Percentiles rank a stretch among this genome's conserved stretches.
These are phyloP conservation scores for Tuber calosporum DNA, from an alignment of 495 filamentous ascomycete species.

Conservation along the genomic window DNA sequence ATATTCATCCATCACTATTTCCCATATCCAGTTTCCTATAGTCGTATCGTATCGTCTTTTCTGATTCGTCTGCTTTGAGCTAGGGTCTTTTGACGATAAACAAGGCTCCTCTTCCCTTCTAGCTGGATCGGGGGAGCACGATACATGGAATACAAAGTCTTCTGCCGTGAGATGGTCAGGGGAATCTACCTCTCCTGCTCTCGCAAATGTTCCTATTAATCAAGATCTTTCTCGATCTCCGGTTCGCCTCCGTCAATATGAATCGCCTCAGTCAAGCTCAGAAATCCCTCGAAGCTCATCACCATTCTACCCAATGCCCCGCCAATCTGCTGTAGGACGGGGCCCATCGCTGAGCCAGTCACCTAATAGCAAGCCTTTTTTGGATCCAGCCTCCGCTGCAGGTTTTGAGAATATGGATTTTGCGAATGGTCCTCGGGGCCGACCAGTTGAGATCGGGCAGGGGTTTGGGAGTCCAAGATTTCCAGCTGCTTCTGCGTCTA, in stretches of 20 bases:
- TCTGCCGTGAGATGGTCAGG: constrained; percentile 31
- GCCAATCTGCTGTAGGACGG: constrained; percentile 38
- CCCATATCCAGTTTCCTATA: not conserved
- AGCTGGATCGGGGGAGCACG: constrained; percentile 38
- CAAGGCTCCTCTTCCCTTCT: constrained; percentile 41
- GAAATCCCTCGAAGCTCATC: constrained; percentile 39
- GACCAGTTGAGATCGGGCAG: constrained; percentile 37
- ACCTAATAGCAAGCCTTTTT: constrained; percentile 36
- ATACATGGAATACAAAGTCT: constrained; percentile 36
- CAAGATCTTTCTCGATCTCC: constrained; percentile 41
- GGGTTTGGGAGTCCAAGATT: constrained; percentile 26
- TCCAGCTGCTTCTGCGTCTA: constrained; percentile 1
- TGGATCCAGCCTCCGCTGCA: constrained; percentile 35
- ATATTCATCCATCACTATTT: not conserved
- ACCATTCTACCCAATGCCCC: constrained; percentile 40
- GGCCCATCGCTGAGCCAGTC: constrained; percentile 35
- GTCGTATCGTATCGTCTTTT: not conserved
- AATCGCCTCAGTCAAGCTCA: constrained; percentile 35
- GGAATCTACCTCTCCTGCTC: constrained; percentile 38
- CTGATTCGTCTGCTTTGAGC: not conserved
- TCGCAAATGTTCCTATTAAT: constrained; percentile 27
- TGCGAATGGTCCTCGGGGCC: constrained; percentile 29
- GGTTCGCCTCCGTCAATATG: constrained; percentile 41
- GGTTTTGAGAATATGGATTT: constrained; percentile 41
- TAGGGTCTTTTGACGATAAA: constrained; percentile 36